These are phyloP conservation scores for Xanthoconium separans DNA, from an alignment of 1,284 basidiomycete genomes.

Conservation along the genomic window DNA sequence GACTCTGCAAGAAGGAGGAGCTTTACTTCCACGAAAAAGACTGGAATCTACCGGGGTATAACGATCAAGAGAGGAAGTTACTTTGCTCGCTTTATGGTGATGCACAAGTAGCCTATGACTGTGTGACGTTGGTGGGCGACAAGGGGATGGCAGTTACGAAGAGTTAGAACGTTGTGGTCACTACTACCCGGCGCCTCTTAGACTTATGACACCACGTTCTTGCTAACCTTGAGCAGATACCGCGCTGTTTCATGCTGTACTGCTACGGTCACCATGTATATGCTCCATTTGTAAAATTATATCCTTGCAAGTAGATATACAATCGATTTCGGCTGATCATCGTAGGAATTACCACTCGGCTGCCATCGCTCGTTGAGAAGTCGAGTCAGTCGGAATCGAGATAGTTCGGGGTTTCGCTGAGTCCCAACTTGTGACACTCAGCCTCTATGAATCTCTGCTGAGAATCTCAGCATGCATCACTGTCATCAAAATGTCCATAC, in stretches of 20 bases:
- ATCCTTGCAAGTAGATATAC: no score
- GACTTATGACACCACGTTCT: no score
- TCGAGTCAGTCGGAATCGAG: no score
- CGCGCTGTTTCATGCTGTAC: background rate
- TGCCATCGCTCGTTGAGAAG: no score
- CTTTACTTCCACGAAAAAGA: slow-evolving; percentile 17
- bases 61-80: slow-evolving; percentile 7
- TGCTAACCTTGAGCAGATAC: background rate
- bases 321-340: no score
- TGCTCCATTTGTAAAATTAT: no score
- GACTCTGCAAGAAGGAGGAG: background rate
- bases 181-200: no score
- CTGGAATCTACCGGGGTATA: slow-evolving; percentile 11
- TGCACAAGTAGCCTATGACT: slow-evolving; percentile 17
- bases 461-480: no score
- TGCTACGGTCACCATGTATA: no score
- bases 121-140: background rate
- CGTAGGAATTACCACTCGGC: no score
- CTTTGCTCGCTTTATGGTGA: slow-evolving; percentile 21
- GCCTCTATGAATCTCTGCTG: no score
- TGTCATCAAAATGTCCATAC: no score
- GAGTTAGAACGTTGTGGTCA: background rate
- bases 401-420: background rate
- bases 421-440: background rate
- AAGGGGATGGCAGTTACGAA: background rate